Base-by-base conservation (phyloP, 2,329 filamentous ascomycete genomes). In the Fusarium ambrosium region DNA sequence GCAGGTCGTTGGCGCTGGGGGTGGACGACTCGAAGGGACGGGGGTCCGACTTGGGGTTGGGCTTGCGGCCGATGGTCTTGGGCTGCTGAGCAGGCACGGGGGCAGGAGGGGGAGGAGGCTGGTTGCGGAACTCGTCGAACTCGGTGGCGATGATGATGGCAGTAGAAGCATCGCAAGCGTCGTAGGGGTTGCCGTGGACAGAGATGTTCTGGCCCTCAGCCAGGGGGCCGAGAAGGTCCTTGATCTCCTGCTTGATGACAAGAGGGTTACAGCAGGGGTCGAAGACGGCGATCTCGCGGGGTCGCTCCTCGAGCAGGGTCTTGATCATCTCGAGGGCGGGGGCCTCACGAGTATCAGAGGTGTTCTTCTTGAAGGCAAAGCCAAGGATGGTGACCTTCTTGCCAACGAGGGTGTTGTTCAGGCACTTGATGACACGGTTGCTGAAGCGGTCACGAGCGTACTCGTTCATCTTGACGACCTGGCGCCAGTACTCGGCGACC, bases 311-410 rank as follows among this genome's bases (percentile, higher is more conserved):
- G 11, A 93, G 85, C 22, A 95, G 85, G 14, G 87, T 87, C 73
- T 89, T 89, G 81, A 94, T 90, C 72, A 94, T 89, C 74, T 92
- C 90, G 24, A 94, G 87, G 0, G 92, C 91, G 0, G 92, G 90
- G 51, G 90, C 91, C 80, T 95, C 93, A 41, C 93, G 88, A 6
- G 92, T 93, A 80, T 95, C 93, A 24, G 89, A 90, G 0, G 93
- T 95, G 81, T 94, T 89, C 83, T 94, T 93, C 86, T 96, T 95
- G 85, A 94, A 95, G 10, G 93, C 92, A 76, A 92, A 95, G 5
- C 94, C 94, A 7, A 95, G 87, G 3, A 95, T 85, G 4, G 92
- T 88, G 16, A 95, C 85, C 83, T 93, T 94, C 85, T 94, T 94
- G 69, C 89, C 89, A 4, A 87, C 86, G 7, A 95, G 85, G 11